Percentiles rank a stretch among this genome's conserved stretches.
Evolutionary conservation across 2,329 filamentous ascomycete species (phyloP).

Genomic region (Emydomyces testavorans): DNA sequence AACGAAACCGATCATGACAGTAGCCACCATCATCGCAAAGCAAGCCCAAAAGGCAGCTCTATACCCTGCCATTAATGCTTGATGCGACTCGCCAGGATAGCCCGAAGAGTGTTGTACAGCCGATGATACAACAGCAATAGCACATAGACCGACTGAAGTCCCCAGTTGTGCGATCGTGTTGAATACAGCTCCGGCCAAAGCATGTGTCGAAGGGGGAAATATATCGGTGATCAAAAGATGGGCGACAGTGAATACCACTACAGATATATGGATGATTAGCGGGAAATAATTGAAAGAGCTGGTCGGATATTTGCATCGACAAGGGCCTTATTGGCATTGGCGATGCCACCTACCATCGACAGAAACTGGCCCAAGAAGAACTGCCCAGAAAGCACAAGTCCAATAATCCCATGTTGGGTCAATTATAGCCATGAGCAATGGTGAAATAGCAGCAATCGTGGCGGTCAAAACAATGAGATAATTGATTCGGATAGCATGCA

Average conservation of each 20-base stretch:
- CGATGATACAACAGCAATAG: conserved; percentile 39
- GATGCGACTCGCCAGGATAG: conserved; percentile 2
- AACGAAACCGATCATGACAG: conserved; percentile 10
- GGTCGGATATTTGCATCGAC: too few species aligned
- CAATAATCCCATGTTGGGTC: conserved; percentile 14
- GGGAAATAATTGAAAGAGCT: too few species aligned
- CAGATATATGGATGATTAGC: conserved; percentile 15
- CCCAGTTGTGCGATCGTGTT: conserved; percentile 49
- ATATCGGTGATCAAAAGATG: conserved; percentile 44
- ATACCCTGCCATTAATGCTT: conserved; percentile 14
- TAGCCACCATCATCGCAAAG: conserved; percentile 13
- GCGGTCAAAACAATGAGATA: conserved; percentile 12
- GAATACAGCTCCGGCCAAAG: conserved; percentile 51
- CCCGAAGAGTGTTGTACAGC: conserved; percentile 4
- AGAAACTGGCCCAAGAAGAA: conserved; percentile 14
- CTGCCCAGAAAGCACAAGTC: conserved; percentile 15
- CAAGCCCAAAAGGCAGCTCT: conserved; percentile 16
- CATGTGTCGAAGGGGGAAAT: conserved; percentile 48
- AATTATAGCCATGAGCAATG: conserved; percentile 15
- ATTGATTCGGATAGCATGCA: conserved; percentile 11
- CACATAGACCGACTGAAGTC: conserved; percentile 41
- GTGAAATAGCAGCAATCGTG: conserved; percentile 11
- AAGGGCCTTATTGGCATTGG: too few species aligned
- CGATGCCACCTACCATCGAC: conserved; percentile 12
- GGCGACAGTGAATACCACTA: conserved; percentile 44